Percentiles rank a stretch among this genome's conserved stretches.
Evolutionary conservation across 2,329 filamentous ascomycete species (phyloP).

Genomic region (Calonectria henricotiae): DNA sequence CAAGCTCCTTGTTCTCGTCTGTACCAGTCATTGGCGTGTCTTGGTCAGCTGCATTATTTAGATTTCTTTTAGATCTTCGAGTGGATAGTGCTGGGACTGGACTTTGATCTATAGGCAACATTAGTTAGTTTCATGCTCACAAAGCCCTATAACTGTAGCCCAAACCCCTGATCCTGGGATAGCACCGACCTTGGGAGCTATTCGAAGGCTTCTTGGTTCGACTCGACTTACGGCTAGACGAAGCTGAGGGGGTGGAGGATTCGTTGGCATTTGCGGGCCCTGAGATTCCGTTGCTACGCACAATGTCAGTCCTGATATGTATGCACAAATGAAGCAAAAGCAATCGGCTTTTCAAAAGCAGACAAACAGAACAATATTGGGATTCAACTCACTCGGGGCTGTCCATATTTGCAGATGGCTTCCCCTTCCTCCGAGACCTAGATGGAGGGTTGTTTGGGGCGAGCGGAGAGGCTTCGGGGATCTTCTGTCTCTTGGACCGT

Average conservation of each 20-base stretch:
- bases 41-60: constrained; percentile 69
- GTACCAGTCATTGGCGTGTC: constrained; percentile 82
- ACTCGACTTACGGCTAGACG: constrained; percentile 81
- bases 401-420: constrained; percentile 79
- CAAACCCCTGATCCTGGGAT: neutral
- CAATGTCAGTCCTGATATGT: constrained; percentile 35
- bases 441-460: constrained; percentile 56
- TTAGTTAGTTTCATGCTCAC: constrained; percentile 36
- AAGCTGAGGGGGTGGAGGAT: constrained; percentile 71
- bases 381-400: constrained; percentile 73
- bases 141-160: neutral
- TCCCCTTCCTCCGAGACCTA: constrained; percentile 73
- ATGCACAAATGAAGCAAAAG: neutral
- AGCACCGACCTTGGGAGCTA: constrained; percentile 60
- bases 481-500: constrained; percentile 82
- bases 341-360: neutral
- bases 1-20: constrained; percentile 68
- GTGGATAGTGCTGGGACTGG: constrained; percentile 59
- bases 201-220: constrained; percentile 78
- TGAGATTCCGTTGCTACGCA: constrained; percentile 48
- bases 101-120: constrained; percentile 54
- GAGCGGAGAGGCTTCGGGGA: constrained; percentile 66
- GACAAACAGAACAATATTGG: neutral
- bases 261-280: constrained; percentile 77
- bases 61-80: constrained; percentile 70